Base-by-base conservation (phyloP, 805 yeast species). In the Nakazawaea ishiwadae region DNA sequence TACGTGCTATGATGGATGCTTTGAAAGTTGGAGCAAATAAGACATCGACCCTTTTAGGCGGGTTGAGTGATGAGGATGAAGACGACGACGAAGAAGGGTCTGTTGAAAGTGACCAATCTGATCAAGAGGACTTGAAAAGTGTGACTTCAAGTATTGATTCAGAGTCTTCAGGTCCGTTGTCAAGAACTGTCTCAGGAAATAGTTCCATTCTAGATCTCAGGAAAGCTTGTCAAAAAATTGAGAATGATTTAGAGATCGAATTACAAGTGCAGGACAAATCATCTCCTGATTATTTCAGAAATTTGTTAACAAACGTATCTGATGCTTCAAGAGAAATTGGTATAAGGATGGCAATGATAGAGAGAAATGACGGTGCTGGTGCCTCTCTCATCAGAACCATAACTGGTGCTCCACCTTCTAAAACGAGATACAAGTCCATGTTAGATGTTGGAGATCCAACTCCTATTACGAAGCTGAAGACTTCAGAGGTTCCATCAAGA, bases 351-450 rank as follows among this genome's bases (percentile, higher is more conserved):
- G 68, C 67, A 4, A 62, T 58, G 31, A 60, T 62, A n/a, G 68
- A 69, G 3, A 52, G 47, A 24, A 45, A 46, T 17, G 69, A 66
- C 15, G 62, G 59, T 11, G 66, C 62, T 38, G 63, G 66, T 12
- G 69, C 68, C 0, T 60, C 59, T 29, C 47, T 69, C 15, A 69
- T 71, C 12, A 41, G 44, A 21, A 56, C 68, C 14, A 36, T 69
- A 19, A 69, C 75, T 1, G 73, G 71, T 7, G 61, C 65, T 2
- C 66, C 67, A 1, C 14, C 20, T 8, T 23, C 26, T 5, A 35
- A 40, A 16, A 56, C 67, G 17, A 31, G 26, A 23, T 31, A 35
- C 29, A 35, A 27, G 17, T 41, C 44, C n/a, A 10, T 41, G 18
- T 19, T 41, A 5, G 44, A 41, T 27, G 33, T 36, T 11, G 37